Evolutionary conservation across 2,329 filamentous ascomycete genomes (phyloP), one percentile per base, ranked within the genome.

Genomic region (Fusarium staphyleae): DNA sequence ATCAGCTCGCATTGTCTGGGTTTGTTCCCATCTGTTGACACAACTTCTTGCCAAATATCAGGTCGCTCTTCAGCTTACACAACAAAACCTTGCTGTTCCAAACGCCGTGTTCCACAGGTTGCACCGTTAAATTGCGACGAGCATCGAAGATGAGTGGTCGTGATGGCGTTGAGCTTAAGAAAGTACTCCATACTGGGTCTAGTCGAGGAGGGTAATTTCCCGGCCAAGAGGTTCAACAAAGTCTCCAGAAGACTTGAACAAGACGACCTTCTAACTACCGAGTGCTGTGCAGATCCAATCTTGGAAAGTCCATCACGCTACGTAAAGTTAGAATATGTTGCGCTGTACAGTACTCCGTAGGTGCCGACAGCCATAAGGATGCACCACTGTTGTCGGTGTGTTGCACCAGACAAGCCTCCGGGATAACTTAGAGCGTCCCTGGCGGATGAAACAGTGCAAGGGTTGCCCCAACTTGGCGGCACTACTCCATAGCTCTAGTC

Each of bases 381-480:
- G 40, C 37, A 45, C 52, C 53, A 46, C 44, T 48, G 35, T 32
- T 30, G 42, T 36, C 44, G 34, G 55, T 52, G 45, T 44, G 41
- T 49, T 33, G 33, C 32, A n/a, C 28, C 39, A 56, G 28, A 26
- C 33, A 49, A 58, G 54, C 52, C 41, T 16, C 8, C 30, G 26
- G n/a, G 19, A 28, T 26, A 29, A 22, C 37, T 18, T 16, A 15
- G 41, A 40, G 40, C 34, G 18, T 37, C 33, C 39, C 56, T 39
- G 45, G 46, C 43, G 26, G 52, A 60, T 55, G 49, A 52, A 53
- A 62, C 47, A 48, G 7, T 28, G 32, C 45, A 41, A 34, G 36
- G 56, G 15, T 37, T 32, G 33, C 43, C 30, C 37, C 26, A 32
- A 32, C 35, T 34, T 15, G 19, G 16, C 14, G 39, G 40, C 34